Evolutionary conservation across 805 yeast genomes (phyloP), one percentile per base, ranked within the genome.

Genomic region (Yarrowia bubula): DNA sequence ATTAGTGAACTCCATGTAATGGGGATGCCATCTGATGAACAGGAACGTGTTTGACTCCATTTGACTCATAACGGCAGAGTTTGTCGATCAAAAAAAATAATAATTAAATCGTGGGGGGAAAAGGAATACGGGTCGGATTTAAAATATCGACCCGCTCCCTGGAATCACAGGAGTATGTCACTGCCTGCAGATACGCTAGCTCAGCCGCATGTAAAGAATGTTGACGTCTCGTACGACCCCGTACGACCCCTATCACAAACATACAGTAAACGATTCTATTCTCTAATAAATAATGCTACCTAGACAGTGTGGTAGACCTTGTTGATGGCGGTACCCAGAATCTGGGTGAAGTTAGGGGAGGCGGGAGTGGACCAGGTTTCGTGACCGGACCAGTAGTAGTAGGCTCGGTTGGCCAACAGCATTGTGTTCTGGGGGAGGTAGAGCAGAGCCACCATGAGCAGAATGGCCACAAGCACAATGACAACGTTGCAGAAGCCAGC

Each of bases 361-460:
- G 33, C 15, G 35, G 64, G 43, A 42, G 51, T 58, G 38, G 61
- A 55, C 64, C 64, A 58, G 42, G 43, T 33, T 41, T 58, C 64
- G 41, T 58, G 39, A 14, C 64, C 64, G 5, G 64, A 58, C 64
- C 64, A 58, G 51, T 58, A 58, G 51, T 58, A 58, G 64, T 58
- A 58, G 8, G 64, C 64, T 33, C 64, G 64, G 51, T 43, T 43
- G 51, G 64, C 64, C 22, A 58, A 43, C 38, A 43, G 33, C 42
- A 43, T 37, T n/a, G 64, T 35, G 51, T 58, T 58, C 35, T 58
- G 64, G 43, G 64, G 64, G 41, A 58, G 51, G 46, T 58, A 58
- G 33, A 58, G 51, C 39, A 58, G 64, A 8, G 51, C 64, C 6
- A 44, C 51, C 64, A 58, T 33, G 31, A 58, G 50, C 4, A 58